phyloP scores from a whole-genome alignment of 2,329 filamentous ascomycete species.

The Hypoxylon sp. region DNA sequence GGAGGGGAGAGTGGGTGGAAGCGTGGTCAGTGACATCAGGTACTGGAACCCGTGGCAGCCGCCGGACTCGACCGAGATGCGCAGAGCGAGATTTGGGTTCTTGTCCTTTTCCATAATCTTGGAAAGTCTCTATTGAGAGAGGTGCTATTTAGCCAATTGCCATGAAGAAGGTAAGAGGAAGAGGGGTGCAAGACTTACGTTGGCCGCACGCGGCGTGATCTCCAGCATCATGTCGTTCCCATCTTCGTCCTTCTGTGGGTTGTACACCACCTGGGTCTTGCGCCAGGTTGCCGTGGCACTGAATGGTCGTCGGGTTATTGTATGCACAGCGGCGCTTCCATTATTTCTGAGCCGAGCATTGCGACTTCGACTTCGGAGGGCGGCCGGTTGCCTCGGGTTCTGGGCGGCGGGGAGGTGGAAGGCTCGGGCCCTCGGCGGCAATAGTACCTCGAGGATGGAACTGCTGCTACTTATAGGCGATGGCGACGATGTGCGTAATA shows the following conservation, averaged over 20 bases:
- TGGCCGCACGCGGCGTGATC: slow-evolving; percentile 85
- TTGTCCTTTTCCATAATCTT: slow-evolving; percentile 79
- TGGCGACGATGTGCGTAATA: slow-evolving; percentile 43
- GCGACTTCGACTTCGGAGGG: slow-evolving; percentile 26
- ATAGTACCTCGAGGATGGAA: slow-evolving; percentile 56
- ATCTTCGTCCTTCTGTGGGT: slow-evolving; percentile 84
- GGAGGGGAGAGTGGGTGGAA: slow-evolving; percentile 58
- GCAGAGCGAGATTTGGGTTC: slow-evolving; percentile 87
- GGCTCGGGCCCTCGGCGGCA: slow-evolving; percentile 46
- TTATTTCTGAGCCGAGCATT: slow-evolving; percentile 8
- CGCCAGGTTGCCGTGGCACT: slow-evolving; percentile 54
- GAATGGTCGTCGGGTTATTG: slow-evolving; percentile 50
- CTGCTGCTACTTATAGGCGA: slow-evolving; percentile 39
- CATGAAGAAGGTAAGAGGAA: neutral
- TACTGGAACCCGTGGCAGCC: slow-evolving; percentile 99
- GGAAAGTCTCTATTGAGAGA: slow-evolving; percentile 70
- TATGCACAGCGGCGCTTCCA: neutral
- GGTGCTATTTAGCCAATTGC: slow-evolving; percentile 9
- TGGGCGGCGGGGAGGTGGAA: slow-evolving; percentile 50
- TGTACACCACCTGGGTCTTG: slow-evolving; percentile 68
- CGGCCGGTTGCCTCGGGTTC: neutral
- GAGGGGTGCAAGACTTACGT: slow-evolving; percentile 63
- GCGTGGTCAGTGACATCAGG: slow-evolving; percentile 84
- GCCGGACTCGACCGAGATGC: slow-evolving; percentile 91
- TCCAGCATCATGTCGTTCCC: slow-evolving; percentile 86